phyloP scores from a whole-genome alignment of 2,329 filamentous ascomycete species.

The Amauroascus niger region DNA sequence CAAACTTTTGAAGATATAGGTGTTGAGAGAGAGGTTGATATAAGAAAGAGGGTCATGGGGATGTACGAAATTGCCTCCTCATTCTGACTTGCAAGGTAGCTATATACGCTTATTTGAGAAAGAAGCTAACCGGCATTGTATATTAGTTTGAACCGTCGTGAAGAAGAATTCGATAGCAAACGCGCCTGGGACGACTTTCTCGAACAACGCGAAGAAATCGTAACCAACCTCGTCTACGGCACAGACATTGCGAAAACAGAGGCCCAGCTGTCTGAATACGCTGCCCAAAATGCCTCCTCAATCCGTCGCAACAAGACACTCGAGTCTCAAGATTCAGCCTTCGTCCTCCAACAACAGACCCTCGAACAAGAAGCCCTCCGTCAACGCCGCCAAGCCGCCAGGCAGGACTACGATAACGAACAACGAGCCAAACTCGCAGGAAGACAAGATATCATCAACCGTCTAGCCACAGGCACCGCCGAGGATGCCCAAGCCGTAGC shows the following conservation, averaged over 20 bases:
- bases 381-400: slow-evolving; percentile 52
- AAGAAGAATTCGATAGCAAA: slow-evolving; percentile 84
- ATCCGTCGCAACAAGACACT: slow-evolving; percentile 44
- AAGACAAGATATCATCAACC: slow-evolving; percentile 59
- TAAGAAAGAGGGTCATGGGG: slow-evolving; percentile 64
- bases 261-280: slow-evolving; percentile 56
- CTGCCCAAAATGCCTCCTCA: slow-evolving; percentile 57
- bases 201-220: slow-evolving; percentile 80
- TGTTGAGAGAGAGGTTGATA: slow-evolving; percentile 89
- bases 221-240: slow-evolving; percentile 73
- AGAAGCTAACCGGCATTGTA: background rate
- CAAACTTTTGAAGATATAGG: slow-evolving; percentile 84
- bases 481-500: slow-evolving; percentile 50
- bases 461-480: slow-evolving; percentile 52
- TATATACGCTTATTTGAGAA: background rate
- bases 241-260: slow-evolving; percentile 57
- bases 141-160: slow-evolving; percentile 66
- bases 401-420: slow-evolving; percentile 62
- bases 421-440: slow-evolving; percentile 53
- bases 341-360: slow-evolving; percentile 39
- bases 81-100: background rate
- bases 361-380: slow-evolving; percentile 59
- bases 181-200: slow-evolving; percentile 87
- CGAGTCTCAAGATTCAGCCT: slow-evolving; percentile 40
- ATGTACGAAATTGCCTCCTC: slow-evolving; percentile 32